Percentiles rank a stretch among this genome's conserved stretches.
Evolutionary conservation across 306 rosid genomes (phyloP).

Genomic region (apple (Malus domestica)): ASM211411v1 NC_041794.1:36005001-36005500

Average conservation of each 20-base stretch:
- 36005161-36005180: conserved; percentile 79
- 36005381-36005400: conserved; percentile 74
- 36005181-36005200: conserved; percentile 93
- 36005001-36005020: not conserved
- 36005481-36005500: conserved; percentile 32
- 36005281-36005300: conserved; percentile 61
- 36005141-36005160: conserved; percentile 72
- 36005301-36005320: conserved; percentile 60
- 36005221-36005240: not conserved
- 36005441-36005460: conserved; percentile 40
- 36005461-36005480: conserved; percentile 33
- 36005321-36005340: conserved; percentile 74
- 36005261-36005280: conserved; percentile 11
- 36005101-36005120: conserved; percentile 72
- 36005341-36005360: conserved; percentile 76
- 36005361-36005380: conserved; percentile 58
- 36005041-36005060: not conserved
- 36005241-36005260: not conserved
- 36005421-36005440: conserved; percentile 40
- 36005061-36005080: not conserved
- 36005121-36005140: conserved; percentile 89
- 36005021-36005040: not conserved
- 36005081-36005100: conserved; percentile 48
- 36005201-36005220: conserved; percentile 63
- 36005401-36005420: conserved; percentile 55